Evolutionary conservation across 805 yeast species (phyloP).

Genomic region (Saccharomycopsis selenospora): DNA sequence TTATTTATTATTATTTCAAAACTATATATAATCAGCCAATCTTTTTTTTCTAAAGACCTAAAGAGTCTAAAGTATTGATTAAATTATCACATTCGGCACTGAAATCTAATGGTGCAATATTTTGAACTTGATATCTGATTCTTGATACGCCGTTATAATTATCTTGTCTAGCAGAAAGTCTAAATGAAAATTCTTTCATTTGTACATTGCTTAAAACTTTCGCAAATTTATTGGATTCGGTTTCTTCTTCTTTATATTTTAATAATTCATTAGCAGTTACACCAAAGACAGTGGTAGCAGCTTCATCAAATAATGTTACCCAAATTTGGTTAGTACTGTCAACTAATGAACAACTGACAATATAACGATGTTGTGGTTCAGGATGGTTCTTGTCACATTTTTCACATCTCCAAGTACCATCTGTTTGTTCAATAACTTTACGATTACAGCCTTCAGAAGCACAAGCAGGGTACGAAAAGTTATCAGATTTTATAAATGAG

Average conservation of each 20-base stretch:
- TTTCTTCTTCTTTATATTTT: slow-evolving; percentile 35
- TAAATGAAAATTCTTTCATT: slow-evolving; percentile 66
- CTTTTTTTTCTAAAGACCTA: slow-evolving; percentile 1
- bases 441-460: slow-evolving; percentile 67
- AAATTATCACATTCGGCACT: slow-evolving; percentile 54
- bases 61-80: slow-evolving; percentile 35
- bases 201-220: slow-evolving; percentile 41
- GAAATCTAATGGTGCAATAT: slow-evolving; percentile 46
- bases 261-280: slow-evolving; percentile 53
- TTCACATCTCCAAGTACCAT: slow-evolving; percentile 88
- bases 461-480: slow-evolving; percentile 88
- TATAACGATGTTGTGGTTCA: slow-evolving; percentile 72
- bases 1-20: too few relatives aligned
- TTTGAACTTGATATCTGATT: slow-evolving; percentile 64
- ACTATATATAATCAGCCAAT: too few relatives aligned
- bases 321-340: slow-evolving; percentile 82
- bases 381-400: slow-evolving; percentile 68
- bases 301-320: slow-evolving; percentile 82
- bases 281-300: slow-evolving; percentile 63
- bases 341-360: slow-evolving; percentile 65
- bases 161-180: slow-evolving; percentile 78
- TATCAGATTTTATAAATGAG: slow-evolving; percentile 63
- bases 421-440: slow-evolving; percentile 68
- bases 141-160: slow-evolving; percentile 71
- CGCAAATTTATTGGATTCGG: slow-evolving; percentile 38